These are phyloP conservation scores for Tetrahymena elliotti DNA, from an alignment of 73 alveolate genomes.

Conservation along the genomic window DNA sequence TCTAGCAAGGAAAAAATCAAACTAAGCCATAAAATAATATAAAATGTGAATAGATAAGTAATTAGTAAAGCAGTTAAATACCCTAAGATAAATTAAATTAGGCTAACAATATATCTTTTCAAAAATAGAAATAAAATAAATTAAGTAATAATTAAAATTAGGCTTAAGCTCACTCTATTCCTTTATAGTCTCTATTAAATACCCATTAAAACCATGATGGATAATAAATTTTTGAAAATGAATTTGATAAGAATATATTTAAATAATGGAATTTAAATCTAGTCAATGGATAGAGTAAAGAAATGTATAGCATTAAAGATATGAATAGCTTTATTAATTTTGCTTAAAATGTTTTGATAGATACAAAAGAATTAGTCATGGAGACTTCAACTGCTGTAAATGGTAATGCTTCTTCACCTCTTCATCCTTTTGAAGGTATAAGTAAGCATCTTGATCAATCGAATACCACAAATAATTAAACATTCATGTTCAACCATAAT, in stretches of 20 bases:
- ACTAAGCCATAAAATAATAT: not conserved
- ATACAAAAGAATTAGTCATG: not conserved
- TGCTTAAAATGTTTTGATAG: not conserved
- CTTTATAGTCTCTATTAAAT: not conserved
- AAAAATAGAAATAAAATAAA: not conserved
- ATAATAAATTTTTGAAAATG: not conserved
- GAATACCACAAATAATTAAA: not conserved
- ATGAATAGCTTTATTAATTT: not conserved
- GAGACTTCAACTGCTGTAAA: not conserved
- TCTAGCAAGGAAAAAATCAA: not conserved
- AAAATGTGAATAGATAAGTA: not conserved
- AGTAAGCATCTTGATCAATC: not conserved
- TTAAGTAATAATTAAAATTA: not conserved
- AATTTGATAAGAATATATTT: not conserved
- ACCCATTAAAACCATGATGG: not conserved
- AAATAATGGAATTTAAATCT: not conserved
- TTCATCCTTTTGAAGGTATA: not conserved
- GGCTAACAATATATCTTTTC: not conserved
- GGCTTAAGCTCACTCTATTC: not conserved
- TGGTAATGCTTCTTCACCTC: not conserved
- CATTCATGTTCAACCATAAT: not conserved
- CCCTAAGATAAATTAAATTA: not conserved
- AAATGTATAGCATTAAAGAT: not conserved
- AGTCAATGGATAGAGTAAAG: not conserved
- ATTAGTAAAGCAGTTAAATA: not conserved